A percentile compares a stretch with the other conserved stretches of the same genome.
Conservation (phyloP, 768 basidiomycete genomes). For the Omphalotus guepiniiformis region DNA sequence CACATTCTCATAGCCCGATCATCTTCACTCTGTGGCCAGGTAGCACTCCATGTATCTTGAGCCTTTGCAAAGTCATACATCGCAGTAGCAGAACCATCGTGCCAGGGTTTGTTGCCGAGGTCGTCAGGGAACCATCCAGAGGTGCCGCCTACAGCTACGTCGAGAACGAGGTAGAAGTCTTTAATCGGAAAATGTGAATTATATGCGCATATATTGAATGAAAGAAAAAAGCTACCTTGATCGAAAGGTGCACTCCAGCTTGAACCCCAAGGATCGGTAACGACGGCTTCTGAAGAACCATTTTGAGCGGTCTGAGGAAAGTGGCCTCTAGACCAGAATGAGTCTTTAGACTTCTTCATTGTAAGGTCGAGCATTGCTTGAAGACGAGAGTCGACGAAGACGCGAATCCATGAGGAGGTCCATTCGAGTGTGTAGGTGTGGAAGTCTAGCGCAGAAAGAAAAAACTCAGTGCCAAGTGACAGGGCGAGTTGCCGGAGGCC, state of each 20-base stretch:
- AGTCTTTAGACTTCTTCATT: conserved; percentile 46
- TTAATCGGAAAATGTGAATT: not conserved
- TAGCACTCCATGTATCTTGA: conserved; percentile 59
- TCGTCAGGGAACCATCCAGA: conserved; percentile 88
- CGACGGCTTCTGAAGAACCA: conserved; percentile 48
- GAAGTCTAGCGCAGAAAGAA: conserved; percentile 33
- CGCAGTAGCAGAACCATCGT: conserved; percentile 54
- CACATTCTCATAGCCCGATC: conserved; percentile 69
- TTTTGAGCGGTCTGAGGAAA: conserved; percentile 65
- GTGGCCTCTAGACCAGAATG: conserved; percentile 66
- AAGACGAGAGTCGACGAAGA: conserved; percentile 73
- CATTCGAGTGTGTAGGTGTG: conserved; percentile 80
- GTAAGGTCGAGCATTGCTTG: conserved; percentile 55
- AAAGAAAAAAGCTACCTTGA: conserved; percentile 45
- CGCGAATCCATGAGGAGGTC: conserved; percentile 63
- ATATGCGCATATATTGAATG: no score
- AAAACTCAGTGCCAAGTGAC: no score
- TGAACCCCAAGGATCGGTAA: conserved; percentile 59
- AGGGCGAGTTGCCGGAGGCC: not conserved
- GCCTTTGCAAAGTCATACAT: conserved; percentile 66
- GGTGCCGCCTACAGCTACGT: conserved; percentile 77
- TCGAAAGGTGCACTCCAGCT: conserved; percentile 73
- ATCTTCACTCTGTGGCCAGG: conserved; percentile 60
- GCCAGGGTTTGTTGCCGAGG: conserved; percentile 72
- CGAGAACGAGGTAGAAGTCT: conserved; percentile 77